These are phyloP conservation scores for Stentor roeselii DNA, from an alignment of 73 alveolate genomes.

Conservation along the genomic window DNA sequence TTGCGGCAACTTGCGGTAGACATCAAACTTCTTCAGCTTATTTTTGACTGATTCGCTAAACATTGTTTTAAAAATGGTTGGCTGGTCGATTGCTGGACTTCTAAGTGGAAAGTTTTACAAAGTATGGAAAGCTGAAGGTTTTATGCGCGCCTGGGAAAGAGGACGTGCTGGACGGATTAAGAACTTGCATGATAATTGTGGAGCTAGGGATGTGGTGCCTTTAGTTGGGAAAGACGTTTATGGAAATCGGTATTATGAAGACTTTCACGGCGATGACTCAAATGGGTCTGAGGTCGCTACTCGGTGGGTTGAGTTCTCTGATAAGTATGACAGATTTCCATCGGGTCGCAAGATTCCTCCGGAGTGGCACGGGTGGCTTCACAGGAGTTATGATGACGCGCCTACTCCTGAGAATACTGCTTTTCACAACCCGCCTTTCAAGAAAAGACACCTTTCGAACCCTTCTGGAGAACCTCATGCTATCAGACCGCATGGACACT, in stretches of 20 bases:
- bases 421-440: constrained; percentile 57
- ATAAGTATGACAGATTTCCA: constrained; percentile 44
- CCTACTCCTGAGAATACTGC: constrained; percentile 58
- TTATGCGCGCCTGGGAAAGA: constrained; percentile 60
- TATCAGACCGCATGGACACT: constrained; percentile 34
- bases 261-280: constrained; percentile 54
- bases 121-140: constrained; percentile 61
- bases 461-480: constrained; percentile 39
- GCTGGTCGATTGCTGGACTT: constrained; percentile 30
- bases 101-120: constrained; percentile 60
- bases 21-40: constrained; percentile 41
- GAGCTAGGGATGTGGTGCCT: constrained; percentile 57
- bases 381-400: constrained; percentile 56
- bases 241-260: constrained; percentile 72
- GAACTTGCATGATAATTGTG: constrained; percentile 58
- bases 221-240: constrained; percentile 60
- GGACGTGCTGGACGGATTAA: constrained; percentile 52
- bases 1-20: constrained; percentile 66
- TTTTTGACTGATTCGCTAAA: constrained; percentile 28
- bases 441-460: constrained; percentile 55
- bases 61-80: constrained; percentile 26
- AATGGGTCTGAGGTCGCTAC: constrained; percentile 31
- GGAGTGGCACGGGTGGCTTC: constrained; percentile 80
- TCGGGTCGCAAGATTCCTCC: constrained; percentile 57
- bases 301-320: constrained; percentile 75